These are phyloP conservation scores for Pleurotus djamor DNA, from an alignment of 768 basidiomycete genomes.

Conservation along the genomic window DNA sequence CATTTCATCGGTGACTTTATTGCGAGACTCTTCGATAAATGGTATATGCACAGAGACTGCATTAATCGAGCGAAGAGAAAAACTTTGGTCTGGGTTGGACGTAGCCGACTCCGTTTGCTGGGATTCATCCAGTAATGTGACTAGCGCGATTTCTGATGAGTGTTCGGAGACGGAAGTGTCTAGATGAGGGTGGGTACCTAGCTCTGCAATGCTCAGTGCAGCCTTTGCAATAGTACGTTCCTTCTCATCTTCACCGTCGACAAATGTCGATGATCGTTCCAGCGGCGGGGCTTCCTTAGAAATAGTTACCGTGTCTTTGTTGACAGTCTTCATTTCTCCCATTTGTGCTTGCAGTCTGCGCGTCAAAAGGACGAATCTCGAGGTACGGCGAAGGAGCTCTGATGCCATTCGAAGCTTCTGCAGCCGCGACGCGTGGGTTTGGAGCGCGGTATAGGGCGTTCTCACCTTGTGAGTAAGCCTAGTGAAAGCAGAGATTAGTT, in stretches of 20 bases:
- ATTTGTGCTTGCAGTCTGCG: conserved; percentile 86
- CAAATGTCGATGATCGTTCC: conserved; percentile 21
- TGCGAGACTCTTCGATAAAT: conserved; percentile 69
- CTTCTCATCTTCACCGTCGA: conserved; percentile 79
- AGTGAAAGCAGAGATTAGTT: conserved; percentile 16
- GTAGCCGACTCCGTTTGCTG: background rate
- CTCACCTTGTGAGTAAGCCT: conserved; percentile 88
- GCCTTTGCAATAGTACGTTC: conserved; percentile 91
- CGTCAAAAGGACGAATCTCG: conserved; percentile 82
- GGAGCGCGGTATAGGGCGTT: conserved; percentile 75
- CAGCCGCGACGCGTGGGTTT: conserved; percentile 67
- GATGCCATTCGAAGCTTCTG: conserved; percentile 80
- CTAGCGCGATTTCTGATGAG: conserved; percentile 25
- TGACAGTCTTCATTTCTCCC: conserved; percentile 52
- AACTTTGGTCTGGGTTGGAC: too few relatives aligned
- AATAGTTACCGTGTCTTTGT: background rate
- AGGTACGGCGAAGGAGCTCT: conserved; percentile 80
- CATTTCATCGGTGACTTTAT: conserved; percentile 81
- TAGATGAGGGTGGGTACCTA: conserved; percentile 47
- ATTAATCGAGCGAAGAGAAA: conserved; percentile 72
- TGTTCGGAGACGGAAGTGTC: background rate
- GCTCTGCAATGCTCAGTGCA: conserved; percentile 90
- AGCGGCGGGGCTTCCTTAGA: conserved; percentile 1
- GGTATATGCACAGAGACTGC: conserved; percentile 70
- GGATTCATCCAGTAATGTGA: conserved; percentile 50